Conservation (phyloP, 2,329 filamentous ascomycete species). For the Trichoderma simmonsii region DNA sequence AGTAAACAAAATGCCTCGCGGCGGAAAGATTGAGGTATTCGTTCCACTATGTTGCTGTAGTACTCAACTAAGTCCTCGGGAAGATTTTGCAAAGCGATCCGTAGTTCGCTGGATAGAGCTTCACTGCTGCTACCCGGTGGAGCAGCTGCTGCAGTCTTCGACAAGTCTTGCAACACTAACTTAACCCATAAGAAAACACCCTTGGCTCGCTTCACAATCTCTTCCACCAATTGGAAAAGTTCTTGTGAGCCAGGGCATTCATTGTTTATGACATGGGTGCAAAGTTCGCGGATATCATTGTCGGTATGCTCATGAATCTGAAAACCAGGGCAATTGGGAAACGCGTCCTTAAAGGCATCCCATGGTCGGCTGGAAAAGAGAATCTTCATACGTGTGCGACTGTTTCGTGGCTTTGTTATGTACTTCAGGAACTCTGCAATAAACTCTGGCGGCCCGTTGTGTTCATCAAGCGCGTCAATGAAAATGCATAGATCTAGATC, state of each 20-base stretch:
- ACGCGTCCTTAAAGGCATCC: neutral
- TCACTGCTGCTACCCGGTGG: too few relatives aligned
- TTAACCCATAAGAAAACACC: constrained; percentile 15
- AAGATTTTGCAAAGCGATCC: neutral
- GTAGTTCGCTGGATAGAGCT: neutral
- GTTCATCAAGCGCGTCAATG: constrained; percentile 9
- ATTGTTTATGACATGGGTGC: neutral
- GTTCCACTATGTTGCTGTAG: neutral
- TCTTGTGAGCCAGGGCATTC: neutral
- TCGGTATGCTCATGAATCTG: constrained; percentile 3
- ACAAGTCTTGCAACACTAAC: neutral
- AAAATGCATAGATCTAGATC: neutral
- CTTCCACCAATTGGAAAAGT: neutral
- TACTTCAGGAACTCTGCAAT: neutral
- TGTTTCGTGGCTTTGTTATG: neutral
- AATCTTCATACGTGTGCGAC: neutral
- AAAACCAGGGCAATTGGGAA: neutral
- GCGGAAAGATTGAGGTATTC: neutral
- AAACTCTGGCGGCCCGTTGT: neutral
- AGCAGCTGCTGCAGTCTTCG: neutral
- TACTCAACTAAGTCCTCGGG: neutral
- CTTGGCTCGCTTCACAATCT: neutral
- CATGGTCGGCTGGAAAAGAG: constrained; percentile 3
- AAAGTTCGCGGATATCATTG: neutral
- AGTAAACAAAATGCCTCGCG: constrained; percentile 4